Base-by-base conservation (phyloP, 2,329 filamentous ascomycete species). In the Colletotrichum eleusines region DNA sequence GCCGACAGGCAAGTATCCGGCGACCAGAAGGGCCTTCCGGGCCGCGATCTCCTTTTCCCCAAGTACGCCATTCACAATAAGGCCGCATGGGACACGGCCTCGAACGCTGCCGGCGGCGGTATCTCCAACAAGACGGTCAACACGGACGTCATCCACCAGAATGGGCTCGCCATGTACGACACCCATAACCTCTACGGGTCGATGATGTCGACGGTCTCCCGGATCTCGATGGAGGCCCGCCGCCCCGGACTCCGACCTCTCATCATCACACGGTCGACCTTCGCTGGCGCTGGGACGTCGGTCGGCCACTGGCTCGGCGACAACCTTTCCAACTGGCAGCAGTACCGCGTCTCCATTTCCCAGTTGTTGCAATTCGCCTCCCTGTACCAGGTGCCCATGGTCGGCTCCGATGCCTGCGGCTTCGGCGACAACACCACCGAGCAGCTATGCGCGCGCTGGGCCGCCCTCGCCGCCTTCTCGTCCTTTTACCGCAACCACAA, bases 121-220 rank as follows among this genome's bases (percentile, higher is more conserved):
- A 79, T 87, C 33, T 84, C 84, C 0, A 88, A 88, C 78, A 84
- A 88, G 76, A 90, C 92, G 0, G 87, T 93, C 63, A 85, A 89
- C 73, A 92, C 91, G 0, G 87, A 93, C 76, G 81, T 93, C 11
- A 85, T 90, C 11, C 91, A 94, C 77, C 85, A 89, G 51, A 90
- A 92, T 69, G 91, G 91, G 1, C 81, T 90, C 46, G 83, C 85
- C 26, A 89, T 92, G 78, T 94, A 93, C 76, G 93, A 95, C 74
- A 92, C 90, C 0, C 93, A 95, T 78, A 94, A 94, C 74, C 80
- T 94, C 1, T 94, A 93, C 78, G 93, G 93, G 1, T 87, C 88
- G 9, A 73, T 93, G 89, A 95, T 94, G 92, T 91, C 90, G 1
- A 80, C 84, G 23, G 82, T 88, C 5, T 92, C 91, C 0, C 86